Percentiles rank a stretch among this genome's conserved stretches.
These are phyloP conservation scores for Talaromyces nanjingensis DNA, from an alignment of 495 filamentous ascomycete genomes.

Conservation along the genomic window DNA sequence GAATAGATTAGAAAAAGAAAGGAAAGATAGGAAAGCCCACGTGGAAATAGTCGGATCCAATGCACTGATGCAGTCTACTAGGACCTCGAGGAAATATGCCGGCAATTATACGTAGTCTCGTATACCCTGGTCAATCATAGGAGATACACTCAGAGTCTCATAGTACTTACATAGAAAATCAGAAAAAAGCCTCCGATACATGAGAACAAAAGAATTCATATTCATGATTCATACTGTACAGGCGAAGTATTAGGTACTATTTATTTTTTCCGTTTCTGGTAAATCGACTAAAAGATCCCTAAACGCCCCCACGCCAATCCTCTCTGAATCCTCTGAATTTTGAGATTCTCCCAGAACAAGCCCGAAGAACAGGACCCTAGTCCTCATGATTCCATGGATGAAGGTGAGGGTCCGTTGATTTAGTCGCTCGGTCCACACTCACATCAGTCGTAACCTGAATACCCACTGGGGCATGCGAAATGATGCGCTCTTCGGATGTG, in stretches of 20 bases:
- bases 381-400: not conserved
- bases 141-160: not conserved
- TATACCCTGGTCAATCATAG: not conserved
- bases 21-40: not conserved
- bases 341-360: no score
- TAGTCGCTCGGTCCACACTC: not conserved
- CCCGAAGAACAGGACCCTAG: not conserved
- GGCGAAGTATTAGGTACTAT: not conserved
- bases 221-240: not conserved
- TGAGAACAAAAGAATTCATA: not conserved
- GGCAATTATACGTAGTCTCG: not conserved
- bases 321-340: no score
- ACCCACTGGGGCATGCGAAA: not conserved
- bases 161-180: not conserved
- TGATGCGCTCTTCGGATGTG: conserved; percentile 12
- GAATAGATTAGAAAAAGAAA: not conserved
- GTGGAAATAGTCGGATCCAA: not conserved
- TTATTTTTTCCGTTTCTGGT: no score
- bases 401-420: not conserved
- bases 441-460: conserved; percentile 14
- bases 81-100: no score
- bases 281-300: no score
- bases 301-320: not conserved
- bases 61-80: not conserved
- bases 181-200: not conserved